Evolutionary conservation across 495 filamentous ascomycete genomes (phyloP).

Genomic region (Penicillium cataractarum): DNA sequence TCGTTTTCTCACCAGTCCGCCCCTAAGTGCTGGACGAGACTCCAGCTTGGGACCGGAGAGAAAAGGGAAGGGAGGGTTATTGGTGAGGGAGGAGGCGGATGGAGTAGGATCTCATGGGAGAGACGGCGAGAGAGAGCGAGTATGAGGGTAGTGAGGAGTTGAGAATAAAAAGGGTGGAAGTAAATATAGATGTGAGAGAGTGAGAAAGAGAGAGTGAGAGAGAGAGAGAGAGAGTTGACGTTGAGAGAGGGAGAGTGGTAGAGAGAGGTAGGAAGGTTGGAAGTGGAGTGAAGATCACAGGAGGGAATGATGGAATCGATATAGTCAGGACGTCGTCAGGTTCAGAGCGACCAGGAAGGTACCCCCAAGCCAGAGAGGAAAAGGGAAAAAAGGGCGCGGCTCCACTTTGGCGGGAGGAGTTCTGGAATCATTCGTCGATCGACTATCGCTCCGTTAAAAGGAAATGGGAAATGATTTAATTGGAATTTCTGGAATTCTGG

Average conservation of each 20-base stretch:
- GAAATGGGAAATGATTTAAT: not conserved
- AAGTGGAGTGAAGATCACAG: conserved; percentile 1
- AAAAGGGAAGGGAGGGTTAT: conserved; percentile 15
- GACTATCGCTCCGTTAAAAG: not conserved
- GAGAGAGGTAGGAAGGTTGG: not conserved
- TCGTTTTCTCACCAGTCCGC: conserved; percentile 33
- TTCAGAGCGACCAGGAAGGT: not conserved
- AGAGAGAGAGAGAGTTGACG: not conserved
- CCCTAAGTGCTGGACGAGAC: conserved; percentile 25
- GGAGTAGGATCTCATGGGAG: conserved; percentile 4
- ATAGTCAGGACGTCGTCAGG: conserved; percentile 3
- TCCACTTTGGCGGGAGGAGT: conserved; percentile 13
- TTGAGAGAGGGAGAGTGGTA: not conserved
- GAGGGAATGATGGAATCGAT: conserved; percentile 12
- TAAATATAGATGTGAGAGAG: not conserved
- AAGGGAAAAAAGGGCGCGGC: conserved; percentile 7
- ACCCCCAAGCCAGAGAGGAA: not conserved
- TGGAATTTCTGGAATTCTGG: not conserved
- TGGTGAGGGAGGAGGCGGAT: not conserved
- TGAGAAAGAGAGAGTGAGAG: not conserved
- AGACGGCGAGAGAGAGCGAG: not conserved
- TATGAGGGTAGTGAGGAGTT: no score
- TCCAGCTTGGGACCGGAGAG: conserved; percentile 28
- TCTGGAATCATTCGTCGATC: conserved; percentile 32
- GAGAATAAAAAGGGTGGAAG: not conserved